Percentiles rank a stretch among this genome's conserved stretches.
Evolutionary conservation across 305 asterid genomes (phyloP).

Genomic region (Fraxinus platypoda): DNA sequence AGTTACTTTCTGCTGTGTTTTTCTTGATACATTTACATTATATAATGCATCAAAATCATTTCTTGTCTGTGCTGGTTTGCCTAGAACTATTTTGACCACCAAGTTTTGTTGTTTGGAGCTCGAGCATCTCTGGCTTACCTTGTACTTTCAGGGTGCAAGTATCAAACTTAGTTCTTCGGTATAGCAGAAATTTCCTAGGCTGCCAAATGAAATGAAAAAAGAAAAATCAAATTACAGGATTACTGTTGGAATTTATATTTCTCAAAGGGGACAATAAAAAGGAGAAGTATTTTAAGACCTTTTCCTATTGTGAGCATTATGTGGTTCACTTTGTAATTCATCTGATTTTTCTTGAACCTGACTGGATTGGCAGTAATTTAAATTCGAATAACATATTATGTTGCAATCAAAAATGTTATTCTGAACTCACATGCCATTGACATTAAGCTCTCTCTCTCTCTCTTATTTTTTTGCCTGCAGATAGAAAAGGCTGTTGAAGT

Average conservation of each 20-base stretch:
- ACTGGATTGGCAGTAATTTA: neutral
- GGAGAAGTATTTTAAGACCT: neutral
- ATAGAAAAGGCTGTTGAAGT: conserved; percentile 56
- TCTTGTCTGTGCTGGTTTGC: neutral
- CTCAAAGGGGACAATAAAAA: neutral
- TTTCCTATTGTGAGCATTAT: neutral
- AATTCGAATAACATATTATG: neutral
- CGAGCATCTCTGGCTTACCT: neutral
- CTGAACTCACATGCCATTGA: neutral
- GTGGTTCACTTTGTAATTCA: neutral
- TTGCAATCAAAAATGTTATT: neutral
- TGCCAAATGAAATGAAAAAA: neutral
- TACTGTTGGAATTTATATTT: neutral
- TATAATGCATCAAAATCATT: neutral
- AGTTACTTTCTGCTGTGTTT: neutral
- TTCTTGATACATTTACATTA: neutral
- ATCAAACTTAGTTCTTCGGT: neutral
- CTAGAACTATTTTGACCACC: neutral
- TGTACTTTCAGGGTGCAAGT: neutral
- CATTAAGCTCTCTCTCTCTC: neutral
- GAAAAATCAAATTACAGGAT: neutral
- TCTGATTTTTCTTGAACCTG: neutral
- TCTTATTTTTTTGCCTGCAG: conserved; percentile 28
- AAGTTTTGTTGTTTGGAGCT: neutral
- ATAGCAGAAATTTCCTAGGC: neutral